Evolutionary conservation across 2,329 filamentous ascomycete genomes (phyloP).

Genomic region (Coniochaeta sp.): DNA sequence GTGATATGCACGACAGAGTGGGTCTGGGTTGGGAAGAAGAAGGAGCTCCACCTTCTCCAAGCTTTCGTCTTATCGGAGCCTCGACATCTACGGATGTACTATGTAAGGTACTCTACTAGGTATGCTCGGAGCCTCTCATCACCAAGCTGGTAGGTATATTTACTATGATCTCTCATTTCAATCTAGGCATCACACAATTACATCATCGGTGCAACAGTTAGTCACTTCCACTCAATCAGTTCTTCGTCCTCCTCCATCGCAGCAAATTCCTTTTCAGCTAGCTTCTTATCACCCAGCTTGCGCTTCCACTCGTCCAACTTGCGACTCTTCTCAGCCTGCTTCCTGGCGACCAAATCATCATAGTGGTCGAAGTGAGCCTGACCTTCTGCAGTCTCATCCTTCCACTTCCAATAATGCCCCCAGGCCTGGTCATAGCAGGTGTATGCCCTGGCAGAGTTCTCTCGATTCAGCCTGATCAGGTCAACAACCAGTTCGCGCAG

Average conservation of each 20-base stretch:
- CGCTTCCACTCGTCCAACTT: background rate
- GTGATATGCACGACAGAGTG: background rate
- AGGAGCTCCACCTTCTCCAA: too few relatives aligned
- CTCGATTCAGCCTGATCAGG: background rate
- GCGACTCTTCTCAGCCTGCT: background rate
- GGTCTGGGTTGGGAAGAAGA: background rate
- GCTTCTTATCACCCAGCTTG: background rate
- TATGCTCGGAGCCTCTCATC: too few relatives aligned
- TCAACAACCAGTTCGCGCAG: background rate
- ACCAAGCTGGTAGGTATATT: too few relatives aligned
- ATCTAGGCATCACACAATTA: too few relatives aligned
- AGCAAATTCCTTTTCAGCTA: background rate
- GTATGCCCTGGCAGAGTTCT: background rate
- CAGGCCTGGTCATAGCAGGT: background rate
- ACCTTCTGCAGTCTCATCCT: background rate
- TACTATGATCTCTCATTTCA: too few relatives aligned
- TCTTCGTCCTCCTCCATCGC: background rate
- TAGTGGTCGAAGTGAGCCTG: background rate
- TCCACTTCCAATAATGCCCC: background rate
- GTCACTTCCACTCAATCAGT: background rate
- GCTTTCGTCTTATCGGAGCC: too few relatives aligned
- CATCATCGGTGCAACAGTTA: background rate
- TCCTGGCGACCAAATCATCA: background rate
- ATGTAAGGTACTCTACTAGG: too few relatives aligned
- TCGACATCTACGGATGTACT: too few relatives aligned